These are phyloP conservation scores for Fereydounia khargensis DNA, from an alignment of 1,284 basidiomycete genomes.

Conservation along the genomic window DNA sequence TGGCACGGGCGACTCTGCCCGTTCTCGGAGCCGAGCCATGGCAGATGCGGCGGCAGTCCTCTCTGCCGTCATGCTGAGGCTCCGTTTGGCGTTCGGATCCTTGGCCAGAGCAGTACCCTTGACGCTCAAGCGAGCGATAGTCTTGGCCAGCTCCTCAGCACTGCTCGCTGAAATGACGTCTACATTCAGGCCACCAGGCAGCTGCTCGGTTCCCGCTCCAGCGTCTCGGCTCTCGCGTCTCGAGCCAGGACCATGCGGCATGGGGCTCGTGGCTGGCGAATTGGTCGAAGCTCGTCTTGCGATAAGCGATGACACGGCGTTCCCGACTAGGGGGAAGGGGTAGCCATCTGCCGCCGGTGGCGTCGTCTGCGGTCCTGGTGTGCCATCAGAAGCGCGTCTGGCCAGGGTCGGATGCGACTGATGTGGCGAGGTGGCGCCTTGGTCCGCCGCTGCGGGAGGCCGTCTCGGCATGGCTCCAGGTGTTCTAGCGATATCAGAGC, in stretches of 20 bases:
- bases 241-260: slow-evolving; percentile 3
- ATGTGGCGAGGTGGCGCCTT: too few species aligned
- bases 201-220: not conserved
- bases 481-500: slow-evolving; percentile 18
- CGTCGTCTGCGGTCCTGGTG: slow-evolving; percentile 11
- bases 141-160: slow-evolving; percentile 36
- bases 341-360: slow-evolving; percentile 21
- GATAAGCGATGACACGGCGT: slow-evolving; percentile 9
- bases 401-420: too few species aligned
- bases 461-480: slow-evolving; percentile 21
- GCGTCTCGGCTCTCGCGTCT: not conserved
- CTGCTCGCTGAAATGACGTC: slow-evolving; percentile 6
- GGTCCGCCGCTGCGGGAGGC: slow-evolving; percentile 7
- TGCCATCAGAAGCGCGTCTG: slow-evolving; percentile 21
- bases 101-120: slow-evolving; percentile 28
- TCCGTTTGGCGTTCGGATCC: slow-evolving; percentile 7
- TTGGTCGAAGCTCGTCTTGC: slow-evolving; percentile 30
- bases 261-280: slow-evolving; percentile 22
- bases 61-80: slow-evolving; percentile 20
- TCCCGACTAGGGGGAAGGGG: slow-evolving; percentile 34
- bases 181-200: too few species aligned
- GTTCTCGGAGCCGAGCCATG: slow-evolving; percentile 21
- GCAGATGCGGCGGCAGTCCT: slow-evolving; percentile 23
- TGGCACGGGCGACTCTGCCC: slow-evolving; percentile 5
- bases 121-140: slow-evolving; percentile 40